Evolutionary conservation across 2,329 filamentous ascomycete species (phyloP), one percentile per base, ranked within the genome.

Genomic region (Curvularia spicifera): DNA sequence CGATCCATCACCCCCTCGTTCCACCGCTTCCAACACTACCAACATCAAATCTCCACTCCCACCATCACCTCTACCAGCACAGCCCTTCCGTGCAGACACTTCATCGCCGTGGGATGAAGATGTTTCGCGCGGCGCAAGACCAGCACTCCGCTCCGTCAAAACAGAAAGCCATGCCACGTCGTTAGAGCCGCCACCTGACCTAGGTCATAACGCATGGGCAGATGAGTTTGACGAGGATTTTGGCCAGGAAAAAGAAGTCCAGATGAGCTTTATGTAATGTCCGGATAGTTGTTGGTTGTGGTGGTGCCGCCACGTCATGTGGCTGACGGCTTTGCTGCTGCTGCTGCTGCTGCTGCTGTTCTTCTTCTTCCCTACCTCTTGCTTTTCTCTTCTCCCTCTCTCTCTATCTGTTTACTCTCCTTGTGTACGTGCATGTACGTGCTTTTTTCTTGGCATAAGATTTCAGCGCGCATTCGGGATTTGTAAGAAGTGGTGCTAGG

Each of bases 201-300:
- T 69, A 5, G 74, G 76, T 20, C 75, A 78, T 31, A 82, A 82
- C 66, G 80, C 80, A 5, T 82, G 81, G 80, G 78, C 74, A 3
- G 78, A 81, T 46, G 79, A 80, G n/a, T 76, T 78, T 48, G 79
- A 81, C 1, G 77, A 78, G 31, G 78, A 79, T 3, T 82, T 80
- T 69, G 80, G 78, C 2, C 71, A 75, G 61, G 80, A 81, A 68
- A 77, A 76, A 65, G 79, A 82, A 58, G 72, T 83, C 39, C 74
- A 78, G 69, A 82, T 83, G 80, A 80, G 78, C 24, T 83, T 83
- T 55, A 71, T 71, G 70, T 72, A 52, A 66, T 26, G 4, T 26
- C 22, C 18, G 33, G 13, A 35, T 35, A 6, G 9, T 24, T 24
- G 22, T 4, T 37, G 35, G 5, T 18, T n/a, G 35, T 5, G 35